Evolutionary conservation across 116 monocot species (phyloP), one percentile per base, ranked within the genome.

Genomic region (Phalaenopsis hybrid): DNA sequence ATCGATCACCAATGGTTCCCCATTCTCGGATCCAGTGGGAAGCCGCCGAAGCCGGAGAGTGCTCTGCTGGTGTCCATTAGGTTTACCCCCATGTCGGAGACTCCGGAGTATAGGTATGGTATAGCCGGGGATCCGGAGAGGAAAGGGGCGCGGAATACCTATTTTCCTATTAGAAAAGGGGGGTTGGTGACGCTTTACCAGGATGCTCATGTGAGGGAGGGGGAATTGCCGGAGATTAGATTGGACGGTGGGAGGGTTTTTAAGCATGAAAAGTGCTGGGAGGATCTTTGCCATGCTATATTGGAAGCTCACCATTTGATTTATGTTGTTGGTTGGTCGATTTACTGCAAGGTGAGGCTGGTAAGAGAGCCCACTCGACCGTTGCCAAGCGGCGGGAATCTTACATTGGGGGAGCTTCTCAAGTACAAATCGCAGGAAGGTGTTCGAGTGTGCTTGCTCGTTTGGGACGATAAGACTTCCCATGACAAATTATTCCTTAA

Each of bases 391-490:
- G 80, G 23, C 16, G 85, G 77, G 45, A 78, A 84, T 33, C 41
- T 85, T 59, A 89, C 82, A 8, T 82, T 97, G 11, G 97, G 97
- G 4, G 92, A 91, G 33, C 83, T 97, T 79, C 89, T 97, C 70
- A 94, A 92, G 86, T 97, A 89, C 82, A 97, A 97, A 89, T 90
- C 94, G 5, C 85, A 91, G 87, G 97, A 94, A 80, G 97, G 94
- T 11, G 94, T 97, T 8, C 63, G 97, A 78, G 91, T 97, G 63
- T 89, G 89, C 82, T 57, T 97, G 85, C 80, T 97, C 67, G 92
- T 97, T 65, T 97, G 97, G 97, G 97, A 97, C 75, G 97, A 97
- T 74, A 94, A 88, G 82, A 97, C 97, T 12, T 97, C 97, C 0
- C 92, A 93, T 78, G 89, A 97, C 72, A 91, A 81, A 50, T 77